These are phyloP conservation scores for Trebouxia sp. DNA, from an alignment of 139 green algal species.

Conservation along the genomic window DNA sequence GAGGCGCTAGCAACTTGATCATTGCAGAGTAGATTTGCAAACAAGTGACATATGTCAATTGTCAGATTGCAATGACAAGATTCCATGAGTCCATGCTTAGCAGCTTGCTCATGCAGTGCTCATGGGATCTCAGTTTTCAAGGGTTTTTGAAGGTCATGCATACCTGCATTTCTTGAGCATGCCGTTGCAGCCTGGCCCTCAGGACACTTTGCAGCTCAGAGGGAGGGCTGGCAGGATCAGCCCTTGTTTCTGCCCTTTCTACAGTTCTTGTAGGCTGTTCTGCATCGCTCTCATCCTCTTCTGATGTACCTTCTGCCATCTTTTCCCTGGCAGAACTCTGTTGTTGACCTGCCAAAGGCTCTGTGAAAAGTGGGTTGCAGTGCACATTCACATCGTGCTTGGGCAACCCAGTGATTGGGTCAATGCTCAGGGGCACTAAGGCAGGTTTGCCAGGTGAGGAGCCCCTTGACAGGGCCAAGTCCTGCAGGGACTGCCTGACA, in stretches of 20 bases:
- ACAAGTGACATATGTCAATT: too few species aligned
- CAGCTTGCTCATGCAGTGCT: too few species aligned
- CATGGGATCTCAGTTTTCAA: too few species aligned
- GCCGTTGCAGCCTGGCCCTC: background rate
- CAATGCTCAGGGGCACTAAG: background rate
- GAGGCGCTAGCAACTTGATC: too few species aligned
- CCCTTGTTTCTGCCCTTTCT: background rate
- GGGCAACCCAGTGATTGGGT: background rate
- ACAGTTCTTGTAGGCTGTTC: too few species aligned
- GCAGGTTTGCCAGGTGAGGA: background rate
- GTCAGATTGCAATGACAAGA: too few species aligned
- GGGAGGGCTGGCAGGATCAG: slow-evolving; percentile 1
- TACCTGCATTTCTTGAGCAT: background rate
- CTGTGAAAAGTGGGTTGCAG: slow-evolving; percentile 11
- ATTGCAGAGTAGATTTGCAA: too few species aligned
- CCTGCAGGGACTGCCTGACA: slow-evolving; percentile 1
- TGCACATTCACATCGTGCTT: slow-evolving; percentile 15
- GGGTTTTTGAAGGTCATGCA: too few species aligned
- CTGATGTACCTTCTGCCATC: background rate
- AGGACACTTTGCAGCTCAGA: background rate
- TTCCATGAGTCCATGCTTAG: too few species aligned
- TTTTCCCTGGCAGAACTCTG: background rate
- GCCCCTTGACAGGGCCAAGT: background rate
- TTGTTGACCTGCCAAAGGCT: background rate
- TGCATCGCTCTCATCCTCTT: background rate